Conservation (phyloP, 352 stramenopile species). For the Globisporangium okanoganense region DNA sequence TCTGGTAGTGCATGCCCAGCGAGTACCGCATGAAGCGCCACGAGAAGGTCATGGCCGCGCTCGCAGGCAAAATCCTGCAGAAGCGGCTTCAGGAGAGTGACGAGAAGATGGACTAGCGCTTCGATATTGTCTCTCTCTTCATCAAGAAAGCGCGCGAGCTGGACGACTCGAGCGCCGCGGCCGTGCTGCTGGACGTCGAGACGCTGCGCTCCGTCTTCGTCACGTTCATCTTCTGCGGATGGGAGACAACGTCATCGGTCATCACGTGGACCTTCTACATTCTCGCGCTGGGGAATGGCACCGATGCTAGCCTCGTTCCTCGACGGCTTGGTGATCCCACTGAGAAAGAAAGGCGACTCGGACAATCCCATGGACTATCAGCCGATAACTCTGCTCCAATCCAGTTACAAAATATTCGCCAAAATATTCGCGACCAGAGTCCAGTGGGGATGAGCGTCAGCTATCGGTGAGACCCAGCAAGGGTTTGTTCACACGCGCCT, state of each 20-base stretch:
- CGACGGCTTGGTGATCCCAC: no score
- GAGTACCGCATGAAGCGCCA: constrained; percentile 33
- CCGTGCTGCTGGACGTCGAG: constrained; percentile 16
- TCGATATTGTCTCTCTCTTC: constrained; percentile 47
- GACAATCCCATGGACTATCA: no score
- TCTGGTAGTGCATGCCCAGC: constrained; percentile 56
- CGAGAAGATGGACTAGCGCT: constrained; percentile 25
- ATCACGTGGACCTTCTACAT: constrained; percentile 19
- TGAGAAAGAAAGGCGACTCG: no score
- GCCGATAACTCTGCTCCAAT: no score
- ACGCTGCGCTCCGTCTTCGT: constrained; percentile 67
- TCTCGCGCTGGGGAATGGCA: no score
- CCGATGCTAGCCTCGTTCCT: no score
- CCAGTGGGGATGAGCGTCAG: no score
- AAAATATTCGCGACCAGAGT: no score
- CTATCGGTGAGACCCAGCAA: no score
- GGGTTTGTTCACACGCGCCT: no score
- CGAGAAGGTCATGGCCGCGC: constrained; percentile 25
- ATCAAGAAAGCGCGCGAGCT: constrained; percentile 41
- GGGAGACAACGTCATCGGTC: constrained; percentile 1
- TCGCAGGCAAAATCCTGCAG: no score
- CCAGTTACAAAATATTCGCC: no score
- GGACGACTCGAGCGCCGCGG: not conserved
- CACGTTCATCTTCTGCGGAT: constrained; percentile 56
- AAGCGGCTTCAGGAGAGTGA: constrained; percentile 17